These are phyloP conservation scores for Termitomyces bulborhizus DNA, from an alignment of 768 basidiomycete genomes.

Conservation along the genomic window DNA sequence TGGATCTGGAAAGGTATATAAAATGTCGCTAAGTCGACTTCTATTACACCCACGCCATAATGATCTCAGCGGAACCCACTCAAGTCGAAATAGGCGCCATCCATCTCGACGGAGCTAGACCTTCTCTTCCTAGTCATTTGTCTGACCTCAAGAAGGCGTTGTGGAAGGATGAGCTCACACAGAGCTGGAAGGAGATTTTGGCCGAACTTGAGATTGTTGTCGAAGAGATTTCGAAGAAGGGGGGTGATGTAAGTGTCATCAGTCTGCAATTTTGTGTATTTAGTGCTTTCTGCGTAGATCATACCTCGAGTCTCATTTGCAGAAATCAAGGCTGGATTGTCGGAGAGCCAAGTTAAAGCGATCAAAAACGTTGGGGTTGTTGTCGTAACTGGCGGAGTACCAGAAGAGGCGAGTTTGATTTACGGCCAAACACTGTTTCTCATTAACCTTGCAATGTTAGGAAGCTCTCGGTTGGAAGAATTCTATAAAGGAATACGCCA, in stretches of 20 bases:
- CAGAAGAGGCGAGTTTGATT: conserved; percentile 33
- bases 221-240: conserved; percentile 38
- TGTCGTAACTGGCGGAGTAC: conserved; percentile 52
- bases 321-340: conserved; percentile 41
- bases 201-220: conserved; percentile 38
- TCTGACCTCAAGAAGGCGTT: conserved; percentile 51
- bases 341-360: conserved; percentile 32
- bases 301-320: conserved; percentile 44
- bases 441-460: conserved; percentile 20
- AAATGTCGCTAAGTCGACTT: background rate
- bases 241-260: conserved; percentile 36
- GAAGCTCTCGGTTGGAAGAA: conserved; percentile 58
- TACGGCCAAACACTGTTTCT: background rate
- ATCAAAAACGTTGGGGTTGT: conserved; percentile 51
- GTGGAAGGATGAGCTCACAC: conserved; percentile 36
- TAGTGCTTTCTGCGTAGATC: conserved; percentile 25
- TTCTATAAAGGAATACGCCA: conserved; percentile 47
- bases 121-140: conserved; percentile 48
- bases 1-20: background rate
- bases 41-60: background rate
- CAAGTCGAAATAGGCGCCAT: background rate
- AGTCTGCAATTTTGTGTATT: background rate
- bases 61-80: background rate
- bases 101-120: background rate
- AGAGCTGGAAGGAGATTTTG: conserved; percentile 53